Conservation (phyloP, 768 basidiomycete species). For the Mrakia gelida region DNA sequence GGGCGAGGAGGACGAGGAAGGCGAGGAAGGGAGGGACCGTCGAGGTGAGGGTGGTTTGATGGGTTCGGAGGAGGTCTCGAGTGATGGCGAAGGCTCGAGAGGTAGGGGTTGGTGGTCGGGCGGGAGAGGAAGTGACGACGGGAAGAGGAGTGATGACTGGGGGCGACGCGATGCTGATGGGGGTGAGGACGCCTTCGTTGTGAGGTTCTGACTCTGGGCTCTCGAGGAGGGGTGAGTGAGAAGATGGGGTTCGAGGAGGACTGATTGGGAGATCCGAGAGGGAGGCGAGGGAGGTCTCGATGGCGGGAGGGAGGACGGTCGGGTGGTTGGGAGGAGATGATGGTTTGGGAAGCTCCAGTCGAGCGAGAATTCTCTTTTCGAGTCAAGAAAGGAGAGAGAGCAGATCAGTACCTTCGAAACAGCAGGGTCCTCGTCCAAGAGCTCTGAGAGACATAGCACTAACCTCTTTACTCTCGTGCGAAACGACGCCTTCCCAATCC, state of each 20-base stretch:
- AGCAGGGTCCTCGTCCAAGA: neutral
- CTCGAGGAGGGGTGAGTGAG: neutral
- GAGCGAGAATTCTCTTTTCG: neutral
- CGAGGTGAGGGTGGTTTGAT: neutral
- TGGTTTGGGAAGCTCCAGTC: neutral
- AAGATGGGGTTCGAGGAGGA: neutral
- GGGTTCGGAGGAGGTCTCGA: neutral
- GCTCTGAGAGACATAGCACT: neutral
- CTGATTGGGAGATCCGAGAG: neutral
- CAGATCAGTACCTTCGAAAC: neutral
- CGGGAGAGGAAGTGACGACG: neutral
- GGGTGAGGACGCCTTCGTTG: neutral
- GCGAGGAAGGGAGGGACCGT: slow-evolving; percentile 3
- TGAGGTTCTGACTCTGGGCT: no score
- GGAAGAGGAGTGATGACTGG: neutral
- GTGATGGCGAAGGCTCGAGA: neutral
- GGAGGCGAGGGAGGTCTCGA: neutral
- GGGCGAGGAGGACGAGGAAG: neutral
- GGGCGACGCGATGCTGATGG: neutral
- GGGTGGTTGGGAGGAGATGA: neutral
- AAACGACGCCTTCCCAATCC: slow-evolving; percentile 15
- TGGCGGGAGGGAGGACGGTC: neutral
- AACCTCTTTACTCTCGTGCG: neutral
- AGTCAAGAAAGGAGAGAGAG: neutral
- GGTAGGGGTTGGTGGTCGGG: neutral